phyloP scores from a whole-genome alignment of 495 filamentous ascomycete genomes.

The Neurospora sp. region DNA sequence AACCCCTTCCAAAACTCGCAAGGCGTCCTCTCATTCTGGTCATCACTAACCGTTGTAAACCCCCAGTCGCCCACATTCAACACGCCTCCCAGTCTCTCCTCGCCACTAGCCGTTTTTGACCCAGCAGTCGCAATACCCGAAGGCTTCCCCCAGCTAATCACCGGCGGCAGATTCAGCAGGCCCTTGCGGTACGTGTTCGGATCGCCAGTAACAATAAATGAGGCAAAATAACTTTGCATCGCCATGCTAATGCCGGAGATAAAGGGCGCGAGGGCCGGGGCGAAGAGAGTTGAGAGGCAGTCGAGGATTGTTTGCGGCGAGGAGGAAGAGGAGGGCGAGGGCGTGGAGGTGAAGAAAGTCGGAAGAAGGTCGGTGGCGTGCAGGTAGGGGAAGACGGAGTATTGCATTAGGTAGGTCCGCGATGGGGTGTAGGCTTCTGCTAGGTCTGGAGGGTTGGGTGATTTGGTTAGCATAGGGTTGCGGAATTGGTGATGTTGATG shows the following conservation, averaged over 20 bases:
- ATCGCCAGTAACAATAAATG: slow-evolving; percentile 26
- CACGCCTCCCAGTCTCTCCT: slow-evolving; percentile 18
- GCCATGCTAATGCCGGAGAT: slow-evolving; percentile 23
- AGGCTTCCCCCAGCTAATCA: slow-evolving; percentile 25
- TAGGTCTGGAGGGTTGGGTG: background rate
- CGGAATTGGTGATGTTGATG: slow-evolving; percentile 13
- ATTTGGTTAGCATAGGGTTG: slow-evolving; percentile 3
- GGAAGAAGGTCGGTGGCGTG: slow-evolving; percentile 26
- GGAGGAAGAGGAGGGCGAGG: slow-evolving; percentile 15
- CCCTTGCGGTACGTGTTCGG: slow-evolving; percentile 25
- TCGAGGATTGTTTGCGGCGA: slow-evolving; percentile 11
- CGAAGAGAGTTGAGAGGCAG: slow-evolving; percentile 19
- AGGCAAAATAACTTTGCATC: slow-evolving; percentile 32
- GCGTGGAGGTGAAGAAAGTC: slow-evolving; percentile 23
- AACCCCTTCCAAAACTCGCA: slow-evolving; percentile 30
- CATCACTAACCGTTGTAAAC: slow-evolving; percentile 22
- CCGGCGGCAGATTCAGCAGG: slow-evolving; percentile 23
- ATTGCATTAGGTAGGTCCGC: slow-evolving; percentile 16
- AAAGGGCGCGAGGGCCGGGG: slow-evolving; percentile 23
- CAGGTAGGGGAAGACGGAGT: slow-evolving; percentile 23
- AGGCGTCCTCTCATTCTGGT: slow-evolving; percentile 19
- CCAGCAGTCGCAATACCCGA: background rate
- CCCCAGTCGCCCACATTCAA: slow-evolving; percentile 27
- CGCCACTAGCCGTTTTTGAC: background rate
- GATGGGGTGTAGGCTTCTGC: background rate